phyloP scores from a whole-genome alignment of 2,329 filamentous ascomycete genomes.

The Phaeosphaeriaceae sp. region DNA sequence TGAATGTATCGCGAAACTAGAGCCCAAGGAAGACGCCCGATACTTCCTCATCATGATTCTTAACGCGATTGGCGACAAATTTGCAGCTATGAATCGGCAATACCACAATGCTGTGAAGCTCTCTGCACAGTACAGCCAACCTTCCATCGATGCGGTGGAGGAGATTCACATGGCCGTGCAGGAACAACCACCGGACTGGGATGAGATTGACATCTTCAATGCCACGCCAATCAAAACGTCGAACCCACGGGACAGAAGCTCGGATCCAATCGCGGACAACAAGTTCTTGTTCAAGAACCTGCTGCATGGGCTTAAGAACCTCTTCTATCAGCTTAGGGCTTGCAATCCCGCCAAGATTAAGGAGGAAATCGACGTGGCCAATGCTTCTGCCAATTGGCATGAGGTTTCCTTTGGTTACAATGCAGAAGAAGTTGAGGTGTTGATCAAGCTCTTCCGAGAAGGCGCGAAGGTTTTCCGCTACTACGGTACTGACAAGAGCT shows the following conservation, averaged over 20 bases:
- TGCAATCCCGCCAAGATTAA: slow-evolving; percentile 74
- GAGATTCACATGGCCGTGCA: slow-evolving; percentile 88
- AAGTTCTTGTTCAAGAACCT: slow-evolving; percentile 98
- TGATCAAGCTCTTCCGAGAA: slow-evolving; percentile 96
- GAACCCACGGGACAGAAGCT: slow-evolving; percentile 85
- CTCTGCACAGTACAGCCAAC: slow-evolving; percentile 76
- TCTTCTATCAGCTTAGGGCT: slow-evolving; percentile 91
- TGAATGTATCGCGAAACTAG: slow-evolving; percentile 93
- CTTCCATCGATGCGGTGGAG: slow-evolving; percentile 66
- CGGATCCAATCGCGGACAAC: slow-evolving; percentile 93
- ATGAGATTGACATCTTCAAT: slow-evolving; percentile 96
- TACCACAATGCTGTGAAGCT: slow-evolving; percentile 95
- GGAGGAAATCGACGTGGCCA: slow-evolving; percentile 72
- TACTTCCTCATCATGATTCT: slow-evolving; percentile 97
- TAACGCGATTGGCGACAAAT: slow-evolving; percentile 97
- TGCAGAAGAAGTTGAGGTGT: slow-evolving; percentile 93
- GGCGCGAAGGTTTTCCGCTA: slow-evolving; percentile 96
- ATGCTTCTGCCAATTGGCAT: slow-evolving; percentile 87
- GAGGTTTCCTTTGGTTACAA: slow-evolving; percentile 97
- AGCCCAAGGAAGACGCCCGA: slow-evolving; percentile 90
- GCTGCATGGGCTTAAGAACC: slow-evolving; percentile 93
- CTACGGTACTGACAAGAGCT: slow-evolving; percentile 86
- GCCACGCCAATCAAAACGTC: slow-evolving; percentile 96
- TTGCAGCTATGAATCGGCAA: slow-evolving; percentile 96
- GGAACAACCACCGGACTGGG: slow-evolving; percentile 86